A percentile compares a stretch with the other conserved stretches of the same genome.
Conservation (phyloP, 495 filamentous ascomycete species). For the Pyronema domesticum region DNA sequence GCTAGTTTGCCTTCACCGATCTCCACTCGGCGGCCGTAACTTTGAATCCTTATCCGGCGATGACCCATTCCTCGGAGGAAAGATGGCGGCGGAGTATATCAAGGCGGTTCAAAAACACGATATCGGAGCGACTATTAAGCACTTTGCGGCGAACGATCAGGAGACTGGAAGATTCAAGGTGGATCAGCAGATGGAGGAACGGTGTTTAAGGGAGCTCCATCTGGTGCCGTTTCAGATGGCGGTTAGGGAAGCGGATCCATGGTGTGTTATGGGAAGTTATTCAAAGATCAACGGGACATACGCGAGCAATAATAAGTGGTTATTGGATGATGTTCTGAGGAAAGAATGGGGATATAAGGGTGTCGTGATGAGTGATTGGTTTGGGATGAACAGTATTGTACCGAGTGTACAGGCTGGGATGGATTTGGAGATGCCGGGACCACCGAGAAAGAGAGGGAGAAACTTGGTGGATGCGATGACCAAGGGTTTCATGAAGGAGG, state of each 20-base stretch:
- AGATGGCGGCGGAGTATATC: constrained; percentile 45
- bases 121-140: constrained; percentile 56
- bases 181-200: constrained; percentile 45
- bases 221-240: constrained; percentile 56
- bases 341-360: constrained; percentile 58
- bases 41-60: constrained; percentile 60
- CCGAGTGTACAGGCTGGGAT: constrained; percentile 51
- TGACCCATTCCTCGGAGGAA: constrained; percentile 54
- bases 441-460: constrained; percentile 45
- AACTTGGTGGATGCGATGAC: constrained; percentile 22
- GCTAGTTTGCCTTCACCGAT: constrained; percentile 42
- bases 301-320: constrained; percentile 45
- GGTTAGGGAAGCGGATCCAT: constrained; percentile 43
- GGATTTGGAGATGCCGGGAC: constrained; percentile 61
- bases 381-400: constrained; percentile 49
- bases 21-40: constrained; percentile 56
- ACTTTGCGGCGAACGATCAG: constrained; percentile 70
- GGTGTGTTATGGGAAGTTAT: constrained; percentile 59
- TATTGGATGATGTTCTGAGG: constrained; percentile 47
- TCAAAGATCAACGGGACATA: constrained; percentile 58
- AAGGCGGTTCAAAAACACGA: constrained; percentile 54
- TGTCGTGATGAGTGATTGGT: constrained; percentile 56
- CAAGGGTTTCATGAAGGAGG: constrained; percentile 27
- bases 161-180: constrained; percentile 56
- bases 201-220: constrained; percentile 63